phyloP scores from a whole-genome alignment of 1,284 basidiomycete species.

The Cryptococcus sp. region DNA sequence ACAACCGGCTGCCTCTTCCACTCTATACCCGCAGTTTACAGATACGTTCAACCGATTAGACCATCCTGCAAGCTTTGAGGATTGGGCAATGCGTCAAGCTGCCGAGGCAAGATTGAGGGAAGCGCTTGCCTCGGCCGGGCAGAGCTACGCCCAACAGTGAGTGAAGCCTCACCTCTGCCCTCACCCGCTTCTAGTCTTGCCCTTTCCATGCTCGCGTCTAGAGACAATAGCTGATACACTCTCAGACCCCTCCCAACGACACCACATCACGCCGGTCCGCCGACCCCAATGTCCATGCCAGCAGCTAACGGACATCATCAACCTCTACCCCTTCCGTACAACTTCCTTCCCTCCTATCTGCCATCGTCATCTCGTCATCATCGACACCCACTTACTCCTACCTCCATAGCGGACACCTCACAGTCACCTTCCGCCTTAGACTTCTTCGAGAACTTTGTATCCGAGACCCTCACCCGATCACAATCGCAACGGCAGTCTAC shows the following conservation, averaged over 20 bases:
- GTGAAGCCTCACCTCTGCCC: background rate
- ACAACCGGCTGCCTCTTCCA: constrained; percentile 23
- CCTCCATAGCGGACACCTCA: constrained; percentile 3
- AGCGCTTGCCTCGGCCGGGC: constrained; percentile 10
- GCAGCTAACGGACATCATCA: constrained; percentile 4
- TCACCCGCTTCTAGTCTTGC: no score
- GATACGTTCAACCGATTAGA: constrained; percentile 33
- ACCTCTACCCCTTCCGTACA: constrained; percentile 17
- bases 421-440: constrained; percentile 6
- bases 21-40: constrained; percentile 41
- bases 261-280: constrained; percentile 1
- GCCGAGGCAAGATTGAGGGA: constrained; percentile 25
- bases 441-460: constrained; percentile 16
- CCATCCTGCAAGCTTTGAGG: constrained; percentile 29
- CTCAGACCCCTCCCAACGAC: constrained; percentile 3
- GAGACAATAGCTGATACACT: background rate
- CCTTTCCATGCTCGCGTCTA: background rate
- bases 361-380: constrained; percentile 9
- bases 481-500: background rate
- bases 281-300: background rate
- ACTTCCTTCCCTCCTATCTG: constrained; percentile 20
- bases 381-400: constrained; percentile 5
- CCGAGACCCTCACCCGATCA: constrained; percentile 1
- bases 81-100: constrained; percentile 31
- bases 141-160: constrained; percentile 15